Percentiles rank a stretch among this genome's conserved stretches.
Conservation (phyloP, 2,329 filamentous ascomycete genomes). For the Xylariomycetidae sp. region DNA sequence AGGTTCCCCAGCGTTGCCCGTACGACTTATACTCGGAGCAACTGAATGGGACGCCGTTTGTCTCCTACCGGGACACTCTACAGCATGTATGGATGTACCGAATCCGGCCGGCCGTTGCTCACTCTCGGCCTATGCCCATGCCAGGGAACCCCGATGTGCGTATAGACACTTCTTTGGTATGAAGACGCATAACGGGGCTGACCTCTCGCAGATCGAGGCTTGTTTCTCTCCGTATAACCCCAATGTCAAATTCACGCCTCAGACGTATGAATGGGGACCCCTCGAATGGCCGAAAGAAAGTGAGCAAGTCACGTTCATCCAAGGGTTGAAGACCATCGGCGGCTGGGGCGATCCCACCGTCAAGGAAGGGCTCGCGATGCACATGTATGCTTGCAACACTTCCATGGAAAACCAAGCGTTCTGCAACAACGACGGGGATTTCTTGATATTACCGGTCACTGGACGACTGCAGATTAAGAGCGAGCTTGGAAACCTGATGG, state of each 20-base stretch:
- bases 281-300: not conserved
- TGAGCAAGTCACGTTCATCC: not conserved
- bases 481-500: not conserved
- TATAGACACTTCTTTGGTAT: not conserved
- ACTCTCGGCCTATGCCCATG: not conserved
- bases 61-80: not conserved
- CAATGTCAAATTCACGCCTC: not conserved
- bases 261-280: not conserved
- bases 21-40: not conserved
- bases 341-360: not conserved
- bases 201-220: not conserved
- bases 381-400: not conserved
- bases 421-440: not conserved
- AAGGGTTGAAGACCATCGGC: not conserved
- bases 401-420: not conserved
- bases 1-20: not conserved
- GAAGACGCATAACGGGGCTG: not conserved
- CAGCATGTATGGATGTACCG: not conserved
- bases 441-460: not conserved
- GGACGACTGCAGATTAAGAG: not conserved
- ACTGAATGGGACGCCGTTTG: not conserved
- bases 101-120: not conserved
- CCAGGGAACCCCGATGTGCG: not conserved
- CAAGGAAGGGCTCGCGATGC: not conserved
- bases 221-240: not conserved